These are phyloP conservation scores for Hypoxylon sp. DNA, from an alignment of 2,329 filamentous ascomycete genomes.

Conservation along the genomic window DNA sequence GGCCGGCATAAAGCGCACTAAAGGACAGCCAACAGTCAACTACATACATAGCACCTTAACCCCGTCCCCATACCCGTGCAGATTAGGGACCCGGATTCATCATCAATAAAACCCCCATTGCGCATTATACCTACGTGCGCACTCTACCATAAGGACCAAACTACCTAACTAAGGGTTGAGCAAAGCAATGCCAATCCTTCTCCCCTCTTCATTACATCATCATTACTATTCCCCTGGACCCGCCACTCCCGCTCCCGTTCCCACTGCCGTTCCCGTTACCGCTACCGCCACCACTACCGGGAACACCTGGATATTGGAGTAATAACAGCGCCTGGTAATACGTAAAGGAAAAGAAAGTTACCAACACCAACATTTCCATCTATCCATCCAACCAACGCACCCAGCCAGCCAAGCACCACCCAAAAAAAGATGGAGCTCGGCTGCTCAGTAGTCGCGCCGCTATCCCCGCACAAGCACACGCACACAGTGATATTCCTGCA, in stretches of 20 bases:
- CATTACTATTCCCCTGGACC: not conserved
- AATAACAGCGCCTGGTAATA: not conserved
- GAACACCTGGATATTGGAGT: not conserved
- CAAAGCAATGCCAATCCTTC: not conserved
- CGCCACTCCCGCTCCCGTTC: not conserved
- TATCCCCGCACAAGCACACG: constrained; percentile 58
- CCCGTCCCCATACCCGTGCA: not conserved
- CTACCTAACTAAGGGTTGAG: too few species aligned
- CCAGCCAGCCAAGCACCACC: not conserved
- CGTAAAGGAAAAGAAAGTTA: too few species aligned
- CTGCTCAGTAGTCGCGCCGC: constrained; percentile 40
- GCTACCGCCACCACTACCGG: not conserved
- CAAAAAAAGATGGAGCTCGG: constrained; percentile 42
- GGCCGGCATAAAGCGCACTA: constrained; percentile 24
- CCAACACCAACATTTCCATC: too few species aligned
- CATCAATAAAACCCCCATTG: not conserved
- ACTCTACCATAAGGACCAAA: not conserved
- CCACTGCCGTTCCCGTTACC: not conserved
- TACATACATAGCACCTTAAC: not conserved
- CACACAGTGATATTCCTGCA: constrained; percentile 64
- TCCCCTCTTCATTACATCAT: constrained; percentile 1
- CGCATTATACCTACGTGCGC: not conserved
- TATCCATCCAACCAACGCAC: too few species aligned
- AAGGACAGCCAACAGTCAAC: not conserved
- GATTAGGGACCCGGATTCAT: not conserved